Evolutionary conservation across 78 protist genomes (phyloP).

Genomic region (Cyanophora paradoxa): DNA sequence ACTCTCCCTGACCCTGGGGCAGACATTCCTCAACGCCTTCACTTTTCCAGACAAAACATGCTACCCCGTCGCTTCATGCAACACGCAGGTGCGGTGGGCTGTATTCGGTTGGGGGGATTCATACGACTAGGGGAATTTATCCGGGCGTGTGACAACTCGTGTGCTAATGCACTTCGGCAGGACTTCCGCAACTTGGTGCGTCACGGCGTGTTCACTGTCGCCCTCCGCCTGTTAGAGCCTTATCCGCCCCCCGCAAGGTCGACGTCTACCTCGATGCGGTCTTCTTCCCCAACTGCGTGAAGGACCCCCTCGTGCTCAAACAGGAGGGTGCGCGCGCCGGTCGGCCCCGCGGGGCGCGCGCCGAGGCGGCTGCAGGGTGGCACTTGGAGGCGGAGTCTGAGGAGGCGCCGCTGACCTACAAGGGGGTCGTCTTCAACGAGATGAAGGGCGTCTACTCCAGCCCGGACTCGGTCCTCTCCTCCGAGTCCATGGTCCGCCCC

Average conservation of each 20-base stretch:
- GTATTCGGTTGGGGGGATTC: background rate
- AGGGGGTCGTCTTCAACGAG: constrained; percentile 41
- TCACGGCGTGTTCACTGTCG: too few relatives aligned
- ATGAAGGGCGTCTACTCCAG: constrained; percentile 31
- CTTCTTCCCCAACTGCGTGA: constrained; percentile 27
- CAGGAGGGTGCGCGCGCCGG: background rate
- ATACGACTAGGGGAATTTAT: background rate
- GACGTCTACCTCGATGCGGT: constrained; percentile 60
- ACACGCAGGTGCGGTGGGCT: background rate
- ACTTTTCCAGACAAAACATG: constrained; percentile 54
- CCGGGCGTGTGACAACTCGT: background rate
- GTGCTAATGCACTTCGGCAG: background rate
- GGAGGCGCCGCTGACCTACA: background rate
- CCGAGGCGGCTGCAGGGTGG: background rate
- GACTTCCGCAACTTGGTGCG: constrained; percentile 49
- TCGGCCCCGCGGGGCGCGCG: background rate
- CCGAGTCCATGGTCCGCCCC: too few relatives aligned
- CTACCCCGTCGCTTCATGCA: constrained; percentile 48
- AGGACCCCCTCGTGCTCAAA: constrained; percentile 12
- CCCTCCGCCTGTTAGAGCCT: too few relatives aligned
- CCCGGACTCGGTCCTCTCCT: constrained; percentile 2
- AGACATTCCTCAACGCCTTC: constrained; percentile 62
- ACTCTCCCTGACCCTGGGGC: too few relatives aligned
- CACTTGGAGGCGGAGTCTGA: constrained; percentile 7
- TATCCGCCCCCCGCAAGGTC: too few relatives aligned